A percentile compares a stretch with the other conserved stretches of the same genome.
Conservation (phyloP, 129 eudicot genomes). For the Ambrosia artemisiifolia region DNA sequence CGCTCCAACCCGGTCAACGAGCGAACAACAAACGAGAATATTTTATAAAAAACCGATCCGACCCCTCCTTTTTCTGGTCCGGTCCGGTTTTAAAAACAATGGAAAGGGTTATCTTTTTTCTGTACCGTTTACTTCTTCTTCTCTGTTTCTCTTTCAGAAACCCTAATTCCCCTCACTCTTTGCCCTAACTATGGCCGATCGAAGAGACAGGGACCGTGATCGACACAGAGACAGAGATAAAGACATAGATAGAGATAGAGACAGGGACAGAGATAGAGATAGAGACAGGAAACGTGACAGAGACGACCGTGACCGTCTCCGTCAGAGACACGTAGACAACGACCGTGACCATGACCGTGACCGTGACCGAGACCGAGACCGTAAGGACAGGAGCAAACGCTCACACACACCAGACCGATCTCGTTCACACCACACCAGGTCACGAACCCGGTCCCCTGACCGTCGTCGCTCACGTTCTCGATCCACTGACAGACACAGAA, state of each 20-base stretch:
- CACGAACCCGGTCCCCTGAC: slow-evolving; percentile 68
- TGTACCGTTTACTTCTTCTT: no score
- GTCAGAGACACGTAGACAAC: slow-evolving; percentile 23
- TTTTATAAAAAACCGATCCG: no score
- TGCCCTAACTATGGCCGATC: slow-evolving; percentile 39
- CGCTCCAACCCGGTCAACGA: no score
- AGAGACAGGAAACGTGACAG: slow-evolving; percentile 46
- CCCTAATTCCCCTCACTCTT: no score
- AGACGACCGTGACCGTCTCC: no score
- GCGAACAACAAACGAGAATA: no score
- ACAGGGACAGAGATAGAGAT: slow-evolving; percentile 28
- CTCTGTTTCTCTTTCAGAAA: no score
- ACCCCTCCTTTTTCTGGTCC: no score
- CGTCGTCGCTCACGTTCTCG: slow-evolving; percentile 42
- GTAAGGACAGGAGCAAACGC: slow-evolving; percentile 43
- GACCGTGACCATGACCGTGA: slow-evolving; percentile 51
- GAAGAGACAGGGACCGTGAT: slow-evolving; percentile 42
- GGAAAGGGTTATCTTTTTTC: no score
- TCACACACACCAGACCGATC: slow-evolving; percentile 65
- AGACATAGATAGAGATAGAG: slow-evolving; percentile 27
- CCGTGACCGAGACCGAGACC: slow-evolving; percentile 31
- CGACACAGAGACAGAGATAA: slow-evolving; percentile 36
- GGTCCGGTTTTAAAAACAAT: no score
- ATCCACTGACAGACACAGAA: slow-evolving; percentile 41
- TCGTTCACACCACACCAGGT: slow-evolving; percentile 65